phyloP scores from a whole-genome alignment of 139 green algal genomes.

The Yamagishiella unicocca region DNA sequence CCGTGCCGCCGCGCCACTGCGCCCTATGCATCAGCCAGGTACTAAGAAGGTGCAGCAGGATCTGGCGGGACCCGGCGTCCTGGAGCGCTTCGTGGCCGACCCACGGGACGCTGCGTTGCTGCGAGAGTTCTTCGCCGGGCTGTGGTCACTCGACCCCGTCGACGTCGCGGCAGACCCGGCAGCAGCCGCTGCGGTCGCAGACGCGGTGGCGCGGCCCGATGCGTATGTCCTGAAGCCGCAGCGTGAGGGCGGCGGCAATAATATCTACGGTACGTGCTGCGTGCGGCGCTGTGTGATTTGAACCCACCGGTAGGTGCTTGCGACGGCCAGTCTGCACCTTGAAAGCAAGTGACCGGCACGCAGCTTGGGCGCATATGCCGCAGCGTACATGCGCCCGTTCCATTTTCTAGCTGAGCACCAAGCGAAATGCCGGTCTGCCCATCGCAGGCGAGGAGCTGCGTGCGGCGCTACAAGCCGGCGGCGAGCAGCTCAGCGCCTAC shows the following conservation, averaged over 20 bases:
- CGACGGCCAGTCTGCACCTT: too few species aligned
- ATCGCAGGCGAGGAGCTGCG: conserved; percentile 67
- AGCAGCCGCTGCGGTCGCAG: conserved; percentile 57
- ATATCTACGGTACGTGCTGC: conserved; percentile 87
- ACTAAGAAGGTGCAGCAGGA: conserved; percentile 97
- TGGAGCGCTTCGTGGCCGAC: conserved; percentile 57
- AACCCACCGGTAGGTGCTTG: too few species aligned
- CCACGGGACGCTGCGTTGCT: conserved; percentile 53
- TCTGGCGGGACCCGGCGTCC: conserved; percentile 70
- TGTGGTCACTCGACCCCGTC: conserved; percentile 89
- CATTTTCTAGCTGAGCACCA: too few species aligned
- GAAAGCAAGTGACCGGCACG: too few species aligned
- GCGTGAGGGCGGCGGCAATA: conserved; percentile 97
- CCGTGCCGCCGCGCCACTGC: too few species aligned
- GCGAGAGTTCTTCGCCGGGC: conserved; percentile 89
- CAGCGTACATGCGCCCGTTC: too few species aligned
- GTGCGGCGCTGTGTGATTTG: not conserved
- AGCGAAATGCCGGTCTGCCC: too few species aligned
- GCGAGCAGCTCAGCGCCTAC: conserved; percentile 81
- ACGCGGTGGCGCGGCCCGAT: conserved; percentile 79
- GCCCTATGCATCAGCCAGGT: too few species aligned
- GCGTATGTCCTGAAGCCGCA: conserved; percentile 95
- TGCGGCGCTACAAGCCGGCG: conserved; percentile 58
- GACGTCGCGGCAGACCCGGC: conserved; percentile 24
- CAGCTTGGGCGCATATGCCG: too few species aligned